Percentiles rank a stretch among this genome's conserved stretches.
Conservation (phyloP, 1,284 basidiomycete genomes). For the Naganishia sp. region DNA sequence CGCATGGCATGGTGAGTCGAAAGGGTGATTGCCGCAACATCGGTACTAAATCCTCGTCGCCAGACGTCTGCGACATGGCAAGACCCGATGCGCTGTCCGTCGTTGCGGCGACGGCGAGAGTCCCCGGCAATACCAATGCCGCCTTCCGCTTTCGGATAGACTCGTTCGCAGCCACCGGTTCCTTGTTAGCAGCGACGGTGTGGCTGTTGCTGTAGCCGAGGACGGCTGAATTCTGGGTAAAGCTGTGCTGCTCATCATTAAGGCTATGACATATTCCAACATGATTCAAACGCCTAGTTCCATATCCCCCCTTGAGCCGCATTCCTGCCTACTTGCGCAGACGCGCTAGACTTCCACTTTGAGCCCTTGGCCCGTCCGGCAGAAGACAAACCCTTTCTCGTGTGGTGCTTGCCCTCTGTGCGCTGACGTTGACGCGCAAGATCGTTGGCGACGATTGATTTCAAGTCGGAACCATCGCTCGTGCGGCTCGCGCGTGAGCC, state of each 20-base stretch:
- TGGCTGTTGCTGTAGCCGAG: background rate
- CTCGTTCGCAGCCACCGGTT: background rate
- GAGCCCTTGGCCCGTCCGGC: constrained; percentile 75
- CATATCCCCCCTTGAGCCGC: constrained; percentile 18
- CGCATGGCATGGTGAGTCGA: constrained; percentile 21
- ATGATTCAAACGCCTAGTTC: constrained; percentile 7
- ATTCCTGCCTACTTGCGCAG: constrained; percentile 63
- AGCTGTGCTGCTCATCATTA: background rate
- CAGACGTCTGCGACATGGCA: constrained; percentile 27
- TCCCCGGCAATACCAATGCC: background rate
- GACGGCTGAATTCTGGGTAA: background rate
- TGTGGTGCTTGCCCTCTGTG: constrained; percentile 71
- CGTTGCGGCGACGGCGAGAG: constrained; percentile 1
- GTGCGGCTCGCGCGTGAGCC: constrained; percentile 14
- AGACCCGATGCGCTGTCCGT: constrained; percentile 27
- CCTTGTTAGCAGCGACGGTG: background rate
- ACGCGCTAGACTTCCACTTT: constrained; percentile 76
- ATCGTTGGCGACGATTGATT: constrained; percentile 66
- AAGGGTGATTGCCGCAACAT: background rate
- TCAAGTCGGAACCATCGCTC: constrained; percentile 45
- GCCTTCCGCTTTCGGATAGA: background rate
- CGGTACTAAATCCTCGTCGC: background rate
- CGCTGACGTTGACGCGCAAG: constrained; percentile 64
- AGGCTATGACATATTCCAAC: constrained; percentile 10
- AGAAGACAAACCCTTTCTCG: constrained; percentile 64